phyloP scores from a whole-genome alignment of 1,284 basidiomycete genomes.

The Cryptococcus sp. region DNA sequence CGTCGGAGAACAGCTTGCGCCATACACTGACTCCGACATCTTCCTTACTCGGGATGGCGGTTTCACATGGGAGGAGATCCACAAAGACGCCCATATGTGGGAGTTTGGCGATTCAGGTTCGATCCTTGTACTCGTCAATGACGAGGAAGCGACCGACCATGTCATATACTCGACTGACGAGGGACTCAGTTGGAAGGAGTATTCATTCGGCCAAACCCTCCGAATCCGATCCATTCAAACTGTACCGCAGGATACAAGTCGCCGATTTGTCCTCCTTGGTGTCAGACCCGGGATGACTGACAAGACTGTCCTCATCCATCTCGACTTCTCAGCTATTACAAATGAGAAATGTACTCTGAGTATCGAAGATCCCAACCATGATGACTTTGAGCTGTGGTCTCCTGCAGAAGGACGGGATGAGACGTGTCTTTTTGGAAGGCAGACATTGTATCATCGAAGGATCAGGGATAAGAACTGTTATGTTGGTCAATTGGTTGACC shows the following conservation, averaged over 20 bases:
- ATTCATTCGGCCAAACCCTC: conserved; percentile 75
- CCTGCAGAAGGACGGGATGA: conserved; percentile 76
- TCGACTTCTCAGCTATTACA: conserved; percentile 83
- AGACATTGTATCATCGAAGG: conserved; percentile 84
- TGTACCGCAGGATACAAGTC: conserved; percentile 83
- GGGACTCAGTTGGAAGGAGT: conserved; percentile 80
- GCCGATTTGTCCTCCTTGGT: conserved; percentile 85
- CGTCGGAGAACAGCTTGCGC: conserved; percentile 75
- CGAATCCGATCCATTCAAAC: conserved; percentile 77
- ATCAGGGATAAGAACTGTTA: conserved; percentile 74
- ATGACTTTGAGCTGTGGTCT: conserved; percentile 95
- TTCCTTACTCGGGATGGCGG: conserved; percentile 96
- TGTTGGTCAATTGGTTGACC: conserved; percentile 64
- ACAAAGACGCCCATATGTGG: conserved; percentile 97
- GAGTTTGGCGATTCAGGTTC: conserved; percentile 97
- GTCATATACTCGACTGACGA: conserved; percentile 86
- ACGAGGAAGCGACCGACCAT: conserved; percentile 86
- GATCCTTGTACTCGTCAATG: conserved; percentile 87
- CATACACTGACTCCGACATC: conserved; percentile 85
- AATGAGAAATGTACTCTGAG: conserved; percentile 67
- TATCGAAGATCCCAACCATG: conserved; percentile 64
- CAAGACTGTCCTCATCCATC: conserved; percentile 67
- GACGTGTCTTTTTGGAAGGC: conserved; percentile 74
- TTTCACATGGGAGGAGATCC: conserved; percentile 97
- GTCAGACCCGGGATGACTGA: conserved; percentile 54